Base-by-base conservation (phyloP, 192 early-diverging fungal genomes). In the Gaertneriomyces sp. region DNA sequence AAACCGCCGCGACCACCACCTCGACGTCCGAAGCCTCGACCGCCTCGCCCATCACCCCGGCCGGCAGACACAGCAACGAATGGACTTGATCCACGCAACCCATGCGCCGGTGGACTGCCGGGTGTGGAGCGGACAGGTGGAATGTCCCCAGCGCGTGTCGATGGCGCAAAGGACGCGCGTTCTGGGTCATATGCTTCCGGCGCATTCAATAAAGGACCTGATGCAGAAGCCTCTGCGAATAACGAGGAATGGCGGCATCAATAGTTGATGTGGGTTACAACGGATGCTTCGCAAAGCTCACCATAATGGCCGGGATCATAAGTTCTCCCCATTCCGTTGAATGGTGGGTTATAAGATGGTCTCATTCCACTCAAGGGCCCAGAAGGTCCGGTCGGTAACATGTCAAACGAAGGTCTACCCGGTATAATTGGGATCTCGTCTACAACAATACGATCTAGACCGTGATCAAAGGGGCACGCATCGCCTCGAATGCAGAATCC, bases 401-500 rank as follows among this genome's bases (percentile, higher is more conserved):
- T 46, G 17, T 67, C 70, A 53, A 67, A 72, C 42, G 69, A 58
- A 19, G 58, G 64, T 11, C 63, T 14, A n/a, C 54, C 66, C 7
- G 64, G 64, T 14, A 52, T 60, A 64, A 76, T 78, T 52, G 66
- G 72, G 4, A 66, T 61, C 42, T 75, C 81, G 58, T 88, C 88
- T 0, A 89, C 73, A 43, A 90, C 77, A 43, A 89, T 91, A 59
- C 80, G 75, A 69, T 89, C 85, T 17, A 77, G 74, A 5, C 86
- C 84, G 63, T 93, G 91, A 73, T 90, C 89, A 67, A 80, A 93
- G 0, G 84, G 87, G 60, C 91, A 93, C 51, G 81, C 66, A 42
- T 92, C 86, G n/a, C 91, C 91, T 51, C 90, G 84, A 66, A 89
- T 77, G 66, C 91, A 93, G 57, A 78, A 87, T 40, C 91, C 91